Base-by-base conservation (phyloP, 23 red algal species). In the Cyanidium caldarium region DNA sequence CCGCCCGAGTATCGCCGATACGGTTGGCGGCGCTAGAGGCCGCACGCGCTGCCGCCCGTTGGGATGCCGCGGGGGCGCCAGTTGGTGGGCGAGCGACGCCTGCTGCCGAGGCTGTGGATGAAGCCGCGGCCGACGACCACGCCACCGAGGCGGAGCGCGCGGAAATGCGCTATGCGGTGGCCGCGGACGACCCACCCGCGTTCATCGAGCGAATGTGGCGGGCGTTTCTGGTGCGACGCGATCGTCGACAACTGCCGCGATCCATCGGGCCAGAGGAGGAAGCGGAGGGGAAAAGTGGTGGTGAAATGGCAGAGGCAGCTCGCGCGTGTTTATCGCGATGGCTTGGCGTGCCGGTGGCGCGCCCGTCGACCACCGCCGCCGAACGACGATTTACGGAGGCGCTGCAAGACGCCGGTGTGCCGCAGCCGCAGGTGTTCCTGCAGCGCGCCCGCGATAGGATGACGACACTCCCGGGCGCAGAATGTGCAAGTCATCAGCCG, bases 201-300 rank as follows among this genome's bases (percentile, higher is more conserved):
- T 61, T 61, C 31, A 61, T 61, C 10, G 51, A 61, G 23, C 51
- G 51, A 7, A 28, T 61, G 21, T 61, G 51, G 51, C 51, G 51
- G 31, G 51, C 51, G 10, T 61, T 21, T 28, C 3, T 61, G 51
- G 21, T 28, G 19, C 51, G 51, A 7, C 10, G 31, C 19, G 23
- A 61, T 10, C 51, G 23, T 61, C 10, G 51, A 61, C n/a, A 61
- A 61, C 7, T 16, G 31, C 7, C 51, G 31, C 51, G 10, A 61
- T 14, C 51, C 7, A 28, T 25, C 31, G 51, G 19, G 31, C 51
- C 10, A 25, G 10, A 25, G 7, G n/a, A 61, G 10, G 21, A 5
- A 5, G 7, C 51, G 51, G 51, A 61, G 51, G 23, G 51, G 10
- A 25, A 12, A 25, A 16, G 51, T 61, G 51, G n/a, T 61, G 23